Conservation (phyloP, 2,329 filamentous ascomycete genomes). For the Trichoderma simmonsii region DNA sequence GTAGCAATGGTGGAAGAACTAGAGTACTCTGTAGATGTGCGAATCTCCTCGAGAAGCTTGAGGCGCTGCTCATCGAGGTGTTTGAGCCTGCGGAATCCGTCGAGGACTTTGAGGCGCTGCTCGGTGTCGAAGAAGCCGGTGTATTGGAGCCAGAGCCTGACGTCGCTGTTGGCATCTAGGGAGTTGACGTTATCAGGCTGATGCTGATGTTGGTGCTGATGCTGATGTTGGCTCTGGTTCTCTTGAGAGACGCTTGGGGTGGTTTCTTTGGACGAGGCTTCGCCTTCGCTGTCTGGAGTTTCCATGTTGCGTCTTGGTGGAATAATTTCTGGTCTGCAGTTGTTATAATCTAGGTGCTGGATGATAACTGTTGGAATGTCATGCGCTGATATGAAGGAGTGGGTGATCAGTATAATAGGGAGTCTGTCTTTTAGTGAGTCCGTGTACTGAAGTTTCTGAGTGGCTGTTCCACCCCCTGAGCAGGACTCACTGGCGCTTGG, state of each 20-base stretch:
- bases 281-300: background rate
- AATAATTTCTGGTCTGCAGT: background rate
- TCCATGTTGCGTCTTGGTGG: background rate
- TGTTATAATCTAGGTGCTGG: background rate
- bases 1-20: too few relatives aligned
- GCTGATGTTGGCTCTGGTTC: background rate
- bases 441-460: background rate
- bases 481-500: background rate
- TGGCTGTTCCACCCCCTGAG: background rate
- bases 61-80: slow-evolving; percentile 24
- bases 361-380: too few relatives aligned
- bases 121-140: slow-evolving; percentile 26
- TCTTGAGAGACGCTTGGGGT: background rate
- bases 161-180: slow-evolving; percentile 8
- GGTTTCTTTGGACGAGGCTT: background rate
- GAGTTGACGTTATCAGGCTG: too few relatives aligned
- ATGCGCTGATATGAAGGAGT: background rate
- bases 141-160: slow-evolving; percentile 28
- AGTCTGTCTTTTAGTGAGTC: background rate
- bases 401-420: background rate
- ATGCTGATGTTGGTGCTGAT: slow-evolving; percentile 9
- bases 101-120: slow-evolving; percentile 22
- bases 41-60: slow-evolving; percentile 23
- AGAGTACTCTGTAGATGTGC: background rate
- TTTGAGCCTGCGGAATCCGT: slow-evolving; percentile 20